Evolutionary conservation across 768 basidiomycete genomes (phyloP).

Genomic region (Pisolithus sp.): DNA sequence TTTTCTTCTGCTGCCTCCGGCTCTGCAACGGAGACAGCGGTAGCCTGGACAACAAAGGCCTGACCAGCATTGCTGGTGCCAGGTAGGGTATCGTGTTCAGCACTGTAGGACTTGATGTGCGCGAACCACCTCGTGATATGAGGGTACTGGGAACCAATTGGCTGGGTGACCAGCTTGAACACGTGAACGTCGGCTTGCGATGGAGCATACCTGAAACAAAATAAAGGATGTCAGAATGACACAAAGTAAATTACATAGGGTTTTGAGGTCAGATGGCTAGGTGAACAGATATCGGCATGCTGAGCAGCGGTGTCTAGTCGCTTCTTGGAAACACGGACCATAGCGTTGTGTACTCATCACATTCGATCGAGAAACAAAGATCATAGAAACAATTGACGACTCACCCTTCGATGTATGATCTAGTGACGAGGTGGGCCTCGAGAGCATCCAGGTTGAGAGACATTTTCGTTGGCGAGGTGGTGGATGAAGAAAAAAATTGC

Average conservation of each 20-base stretch:
- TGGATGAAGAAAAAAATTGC: constrained; percentile 22
- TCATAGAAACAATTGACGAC: constrained; percentile 26
- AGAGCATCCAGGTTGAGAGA: constrained; percentile 65
- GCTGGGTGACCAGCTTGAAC: constrained; percentile 73
- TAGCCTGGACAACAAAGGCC: constrained; percentile 57
- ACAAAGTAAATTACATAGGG: constrained; percentile 3
- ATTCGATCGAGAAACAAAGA: constrained; percentile 12
- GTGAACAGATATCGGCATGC: constrained; percentile 66
- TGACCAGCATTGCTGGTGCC: constrained; percentile 83
- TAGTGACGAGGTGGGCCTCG: constrained; percentile 78
- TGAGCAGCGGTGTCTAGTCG: constrained; percentile 86
- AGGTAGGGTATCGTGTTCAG: constrained; percentile 72
- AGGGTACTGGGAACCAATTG: constrained; percentile 59
- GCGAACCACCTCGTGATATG: constrained; percentile 87
- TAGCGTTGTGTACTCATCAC: constrained; percentile 68
- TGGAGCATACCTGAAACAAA: constrained; percentile 63
- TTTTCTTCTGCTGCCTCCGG: constrained; percentile 38
- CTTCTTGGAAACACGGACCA: constrained; percentile 98
- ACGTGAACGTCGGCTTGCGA: constrained; percentile 93
- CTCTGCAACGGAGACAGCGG: constrained; percentile 39
- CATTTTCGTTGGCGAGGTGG: constrained; percentile 37
- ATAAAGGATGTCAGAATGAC: constrained; percentile 8
- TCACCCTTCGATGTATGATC: constrained; percentile 91
- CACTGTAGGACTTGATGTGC: constrained; percentile 83
- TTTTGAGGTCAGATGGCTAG: constrained; percentile 62